These are phyloP conservation scores for Xylaria longipes DNA, from an alignment of 495 filamentous ascomycete genomes.

Conservation along the genomic window DNA sequence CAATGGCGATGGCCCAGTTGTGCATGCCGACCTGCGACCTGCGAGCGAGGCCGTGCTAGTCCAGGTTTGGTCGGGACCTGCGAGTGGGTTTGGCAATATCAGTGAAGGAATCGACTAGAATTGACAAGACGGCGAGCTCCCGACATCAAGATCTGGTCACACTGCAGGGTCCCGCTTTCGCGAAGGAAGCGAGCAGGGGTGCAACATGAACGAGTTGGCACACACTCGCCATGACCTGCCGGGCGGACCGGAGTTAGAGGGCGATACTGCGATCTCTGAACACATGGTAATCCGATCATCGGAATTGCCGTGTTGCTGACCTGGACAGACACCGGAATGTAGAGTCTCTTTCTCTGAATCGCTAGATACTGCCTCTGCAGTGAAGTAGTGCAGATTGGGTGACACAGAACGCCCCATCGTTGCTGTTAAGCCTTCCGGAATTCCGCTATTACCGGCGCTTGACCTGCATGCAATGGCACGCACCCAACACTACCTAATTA, in stretches of 20 bases:
- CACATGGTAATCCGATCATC: background rate
- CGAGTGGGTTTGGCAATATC: background rate
- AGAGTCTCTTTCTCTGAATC: too few species aligned
- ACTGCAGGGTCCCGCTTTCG: constrained; percentile 4
- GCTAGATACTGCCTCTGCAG: too few species aligned
- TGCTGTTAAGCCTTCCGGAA: background rate
- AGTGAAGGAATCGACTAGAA: background rate
- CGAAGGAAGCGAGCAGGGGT: background rate
- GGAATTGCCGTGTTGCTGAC: background rate
- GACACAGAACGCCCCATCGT: background rate
- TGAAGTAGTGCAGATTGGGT: background rate
- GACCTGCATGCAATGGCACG: background rate
- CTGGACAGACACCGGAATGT: background rate
- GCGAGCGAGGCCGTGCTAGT: background rate
- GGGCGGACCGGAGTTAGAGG: constrained; percentile 19
- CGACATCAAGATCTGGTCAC: constrained; percentile 7
- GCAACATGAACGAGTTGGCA: background rate
- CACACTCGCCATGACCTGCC: background rate
- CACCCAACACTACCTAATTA: background rate
- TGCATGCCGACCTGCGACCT: background rate
- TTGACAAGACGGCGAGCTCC: background rate
- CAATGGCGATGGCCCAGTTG: background rate
- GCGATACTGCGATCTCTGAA: too few species aligned
- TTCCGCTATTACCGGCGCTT: background rate
- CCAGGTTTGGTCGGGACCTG: background rate